Conservation (phyloP, 208 protist species). For the Trichomonas vaginalis region DNA sequence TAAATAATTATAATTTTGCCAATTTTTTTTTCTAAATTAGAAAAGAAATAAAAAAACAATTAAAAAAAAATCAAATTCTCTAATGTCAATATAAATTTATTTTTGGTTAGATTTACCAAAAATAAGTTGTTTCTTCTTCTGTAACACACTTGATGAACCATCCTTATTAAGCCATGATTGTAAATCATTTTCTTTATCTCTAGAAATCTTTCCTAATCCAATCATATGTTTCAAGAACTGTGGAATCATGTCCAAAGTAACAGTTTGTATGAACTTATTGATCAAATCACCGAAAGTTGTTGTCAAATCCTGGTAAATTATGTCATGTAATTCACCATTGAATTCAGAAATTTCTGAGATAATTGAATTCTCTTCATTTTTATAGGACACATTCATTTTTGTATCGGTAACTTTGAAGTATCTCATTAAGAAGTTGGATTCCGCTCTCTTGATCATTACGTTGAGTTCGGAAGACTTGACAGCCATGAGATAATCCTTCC, state of each 20-base stretch:
- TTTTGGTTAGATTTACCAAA: neutral
- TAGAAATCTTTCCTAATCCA: neutral
- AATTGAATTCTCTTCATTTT: neutral
- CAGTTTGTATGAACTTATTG: neutral
- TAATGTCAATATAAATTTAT: neutral
- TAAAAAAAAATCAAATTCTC: neutral
- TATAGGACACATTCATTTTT: neutral
- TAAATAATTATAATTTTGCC: too few relatives aligned
- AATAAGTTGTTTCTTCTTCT: neutral
- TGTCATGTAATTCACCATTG: neutral
- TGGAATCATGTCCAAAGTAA: neutral
- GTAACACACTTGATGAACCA: neutral
- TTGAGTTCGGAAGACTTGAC: neutral
- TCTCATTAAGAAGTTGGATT: neutral
- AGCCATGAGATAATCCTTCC: neutral
- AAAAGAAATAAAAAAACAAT: neutral
- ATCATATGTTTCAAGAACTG: constrained; percentile 2
- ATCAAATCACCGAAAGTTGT: neutral
- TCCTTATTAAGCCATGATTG: neutral
- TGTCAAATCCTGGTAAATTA: neutral
- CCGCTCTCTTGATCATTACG: neutral
- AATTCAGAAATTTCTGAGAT: neutral
- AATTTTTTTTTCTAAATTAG: too few relatives aligned
- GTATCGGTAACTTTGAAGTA: neutral
- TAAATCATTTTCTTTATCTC: neutral